phyloP scores from a whole-genome alignment of 208 protist genomes.

The Leishmania braziliensis region DNA sequence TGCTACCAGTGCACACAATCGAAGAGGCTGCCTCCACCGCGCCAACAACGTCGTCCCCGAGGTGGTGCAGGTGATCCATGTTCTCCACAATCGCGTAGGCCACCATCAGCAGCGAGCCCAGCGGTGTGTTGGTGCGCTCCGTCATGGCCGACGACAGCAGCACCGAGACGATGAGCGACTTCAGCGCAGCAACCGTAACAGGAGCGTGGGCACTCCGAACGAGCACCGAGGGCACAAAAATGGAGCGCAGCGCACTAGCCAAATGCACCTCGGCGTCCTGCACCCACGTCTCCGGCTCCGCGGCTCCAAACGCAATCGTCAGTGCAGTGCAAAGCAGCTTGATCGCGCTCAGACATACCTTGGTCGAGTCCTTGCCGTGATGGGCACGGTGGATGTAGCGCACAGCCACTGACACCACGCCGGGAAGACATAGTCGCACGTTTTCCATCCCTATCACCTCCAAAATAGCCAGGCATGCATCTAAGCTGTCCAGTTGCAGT shows the following conservation, averaged over 20 bases:
- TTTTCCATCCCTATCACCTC: constrained; percentile 55
- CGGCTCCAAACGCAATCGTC: constrained; percentile 18
- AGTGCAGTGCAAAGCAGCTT: constrained; percentile 46
- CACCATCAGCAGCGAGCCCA: constrained; percentile 34
- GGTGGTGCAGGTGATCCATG: constrained; percentile 37
- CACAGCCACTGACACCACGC: constrained; percentile 71
- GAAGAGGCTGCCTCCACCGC: neutral
- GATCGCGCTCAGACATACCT: constrained; percentile 55
- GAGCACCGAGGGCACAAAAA: constrained; percentile 36
- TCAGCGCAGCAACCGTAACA: constrained; percentile 27
- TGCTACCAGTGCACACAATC: neutral
- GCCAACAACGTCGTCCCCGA: constrained; percentile 15
- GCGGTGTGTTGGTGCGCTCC: constrained; percentile 13
- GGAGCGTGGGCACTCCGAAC: constrained; percentile 21
- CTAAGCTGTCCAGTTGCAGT: constrained; percentile 68
- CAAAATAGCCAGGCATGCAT: constrained; percentile 63
- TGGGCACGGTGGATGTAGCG: constrained; percentile 72
- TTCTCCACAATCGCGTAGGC: constrained; percentile 44
- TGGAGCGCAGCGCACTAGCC: constrained; percentile 25
- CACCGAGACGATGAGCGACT: constrained; percentile 34
- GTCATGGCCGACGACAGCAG: constrained; percentile 35
- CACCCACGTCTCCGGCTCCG: constrained; percentile 38
- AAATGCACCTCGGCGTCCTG: constrained; percentile 35
- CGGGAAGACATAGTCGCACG: constrained; percentile 71
- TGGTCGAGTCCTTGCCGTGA: constrained; percentile 67